Conservation (phyloP, 305 asterid genomes). For the Ajuga reptans region DNA sequence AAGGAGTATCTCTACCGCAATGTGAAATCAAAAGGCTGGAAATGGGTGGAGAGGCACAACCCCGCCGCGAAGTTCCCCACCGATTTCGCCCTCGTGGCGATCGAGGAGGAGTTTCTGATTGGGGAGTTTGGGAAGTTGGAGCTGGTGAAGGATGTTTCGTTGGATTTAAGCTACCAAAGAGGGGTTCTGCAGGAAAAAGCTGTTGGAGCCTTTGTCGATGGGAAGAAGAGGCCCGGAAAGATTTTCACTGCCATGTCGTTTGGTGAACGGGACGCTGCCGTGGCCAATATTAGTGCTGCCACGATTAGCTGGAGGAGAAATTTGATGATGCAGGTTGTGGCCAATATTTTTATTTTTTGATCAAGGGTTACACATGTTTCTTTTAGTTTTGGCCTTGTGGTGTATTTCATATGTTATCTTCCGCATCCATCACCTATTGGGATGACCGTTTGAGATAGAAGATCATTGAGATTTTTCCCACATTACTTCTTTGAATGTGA, state of each 20-base stretch:
- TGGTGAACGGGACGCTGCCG: constrained; percentile 31
- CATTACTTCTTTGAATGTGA: not conserved
- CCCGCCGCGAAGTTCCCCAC: constrained; percentile 78
- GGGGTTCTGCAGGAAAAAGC: constrained; percentile 46
- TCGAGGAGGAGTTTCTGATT: constrained; percentile 52
- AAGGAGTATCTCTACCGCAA: constrained; percentile 51
- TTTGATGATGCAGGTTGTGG: constrained; percentile 68
- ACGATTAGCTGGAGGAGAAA: constrained; percentile 54
- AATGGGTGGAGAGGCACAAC: constrained; percentile 80
- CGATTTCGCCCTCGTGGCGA: constrained; percentile 75
- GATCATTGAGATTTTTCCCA: not conserved
- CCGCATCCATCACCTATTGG: not conserved
- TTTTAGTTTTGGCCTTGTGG: not conserved
- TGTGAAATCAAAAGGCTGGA: constrained; percentile 67
- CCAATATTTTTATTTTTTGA: not conserved
- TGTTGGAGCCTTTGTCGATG: constrained; percentile 57
- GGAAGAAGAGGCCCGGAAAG: constrained; percentile 84
- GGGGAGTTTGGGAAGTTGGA: constrained; percentile 58
- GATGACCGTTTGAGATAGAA: not conserved
- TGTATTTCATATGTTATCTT: not conserved
- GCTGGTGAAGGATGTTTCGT: constrained; percentile 74
- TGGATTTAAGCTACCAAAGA: constrained; percentile 78
- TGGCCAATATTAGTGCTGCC: constrained; percentile 32
- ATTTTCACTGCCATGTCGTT: constrained; percentile 88
- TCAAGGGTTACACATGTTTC: not conserved